Evolutionary conservation across 176 grass and related monocot species (phyloP), one percentile per base, ranked within the genome.

Genomic region (Lolium rigidum): DNA sequence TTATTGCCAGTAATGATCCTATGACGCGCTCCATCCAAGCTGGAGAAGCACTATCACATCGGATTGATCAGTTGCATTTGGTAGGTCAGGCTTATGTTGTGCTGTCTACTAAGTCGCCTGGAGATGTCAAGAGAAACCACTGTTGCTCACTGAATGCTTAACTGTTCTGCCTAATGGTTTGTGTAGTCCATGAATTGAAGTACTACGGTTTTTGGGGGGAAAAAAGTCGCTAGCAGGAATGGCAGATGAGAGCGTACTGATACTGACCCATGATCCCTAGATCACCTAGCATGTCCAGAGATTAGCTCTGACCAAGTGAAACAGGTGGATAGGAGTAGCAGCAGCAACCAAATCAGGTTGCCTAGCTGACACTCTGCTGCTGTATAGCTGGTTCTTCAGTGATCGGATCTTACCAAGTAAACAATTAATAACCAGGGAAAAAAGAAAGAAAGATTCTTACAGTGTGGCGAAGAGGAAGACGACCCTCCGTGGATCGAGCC

Each of bases 391-490:
- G 47, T 51, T 63, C 59, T 31, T 68, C 63, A 24, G 64, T 55
- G 63, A 82, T 39, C n/a, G 64, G 49, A 82, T 70, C 48, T 38
- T 2, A 16, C 13, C 4, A 16, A 74, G 0, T 31, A 13, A 6
- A 13, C 13, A 24, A 1, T 72, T 22, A 13, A 31, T 31, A 31
- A 35, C 31, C 31, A 26, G 17, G 9, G 15, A 4, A n/a, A 48
- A 22, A 21, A 21, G 25, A 5, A 9, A 2, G 4, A 38, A 46
- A 21, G 51, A 66, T 65, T 17, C 91, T 95, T 93, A 98, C 96
- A 98, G 61, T 10, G 96, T 90, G 77, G 96, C 96, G 85, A 98
- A 98, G 69, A 92, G 69, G 91, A 98, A 79, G 52, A 98, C 91
- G 13, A 98, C 89, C 86, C 91, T 83, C 71, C 91, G 81, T 1